These are phyloP conservation scores for Mortierella polycephala DNA, from an alignment of 371 early-diverging fungal genomes.

Conservation along the genomic window DNA sequence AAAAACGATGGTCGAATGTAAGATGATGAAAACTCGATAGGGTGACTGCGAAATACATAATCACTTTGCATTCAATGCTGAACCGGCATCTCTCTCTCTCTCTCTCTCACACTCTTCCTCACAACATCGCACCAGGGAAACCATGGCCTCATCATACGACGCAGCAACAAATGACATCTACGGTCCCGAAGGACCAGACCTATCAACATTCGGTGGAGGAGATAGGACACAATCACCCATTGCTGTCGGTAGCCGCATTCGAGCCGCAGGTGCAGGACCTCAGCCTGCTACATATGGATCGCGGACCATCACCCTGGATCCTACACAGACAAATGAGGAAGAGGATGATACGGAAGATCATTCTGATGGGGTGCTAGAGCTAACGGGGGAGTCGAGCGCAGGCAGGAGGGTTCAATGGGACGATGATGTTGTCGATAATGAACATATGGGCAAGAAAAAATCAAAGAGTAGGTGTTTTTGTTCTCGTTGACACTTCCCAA, in stretches of 20 bases:
- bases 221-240: background rate
- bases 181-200: constrained; percentile 24
- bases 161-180: constrained; percentile 36
- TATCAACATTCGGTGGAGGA: constrained; percentile 9
- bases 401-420: constrained; percentile 81
- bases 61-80: background rate
- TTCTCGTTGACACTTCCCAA: background rate
- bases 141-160: constrained; percentile 13
- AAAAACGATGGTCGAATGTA: too few species aligned
- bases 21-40: too few species aligned
- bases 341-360: constrained; percentile 40
- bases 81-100: background rate
- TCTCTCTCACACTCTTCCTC: too few species aligned
- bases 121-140: background rate
- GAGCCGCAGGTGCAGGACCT: constrained; percentile 22
- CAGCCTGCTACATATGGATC: constrained; percentile 50
- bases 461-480: constrained; percentile 72
- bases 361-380: constrained; percentile 59
- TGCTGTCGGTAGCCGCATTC: constrained; percentile 7
- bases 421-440: constrained; percentile 88
- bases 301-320: constrained; percentile 45
- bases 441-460: constrained; percentile 83
- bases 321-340: constrained; percentile 29
- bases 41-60: background rate
- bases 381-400: constrained; percentile 62